phyloP scores from a whole-genome alignment of 306 rosid species.

The Pachyrhizus erosus region DNA sequence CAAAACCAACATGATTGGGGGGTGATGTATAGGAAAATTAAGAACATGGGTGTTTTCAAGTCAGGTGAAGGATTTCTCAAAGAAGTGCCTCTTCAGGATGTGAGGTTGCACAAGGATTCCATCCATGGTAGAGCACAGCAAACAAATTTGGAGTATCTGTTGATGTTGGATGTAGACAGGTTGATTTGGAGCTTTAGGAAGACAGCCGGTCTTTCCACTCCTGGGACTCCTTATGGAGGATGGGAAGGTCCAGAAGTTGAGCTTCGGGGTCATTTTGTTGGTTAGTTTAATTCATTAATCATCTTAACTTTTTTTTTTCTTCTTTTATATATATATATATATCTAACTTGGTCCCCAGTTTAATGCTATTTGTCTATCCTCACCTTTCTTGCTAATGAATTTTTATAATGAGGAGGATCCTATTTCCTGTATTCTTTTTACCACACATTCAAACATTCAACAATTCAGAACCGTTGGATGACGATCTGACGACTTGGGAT shows the following conservation, averaged over 20 bases:
- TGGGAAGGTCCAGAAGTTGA: slow-evolving; percentile 71
- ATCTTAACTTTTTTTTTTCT: neutral
- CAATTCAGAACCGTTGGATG: neutral
- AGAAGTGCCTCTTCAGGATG: slow-evolving; percentile 73
- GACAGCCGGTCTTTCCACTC: slow-evolving; percentile 77
- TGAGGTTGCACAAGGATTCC: slow-evolving; percentile 65
- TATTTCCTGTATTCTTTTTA: neutral
- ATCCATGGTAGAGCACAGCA: slow-evolving; percentile 67
- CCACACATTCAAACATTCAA: neutral
- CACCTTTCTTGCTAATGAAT: neutral
- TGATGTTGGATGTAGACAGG: slow-evolving; percentile 77
- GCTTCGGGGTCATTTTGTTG: slow-evolving; percentile 96
- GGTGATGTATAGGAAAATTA: slow-evolving; percentile 65
- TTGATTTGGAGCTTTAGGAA: slow-evolving; percentile 86
- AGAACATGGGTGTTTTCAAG: slow-evolving; percentile 42
- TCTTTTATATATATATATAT: neutral
- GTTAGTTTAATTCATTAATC: slow-evolving; percentile 49
- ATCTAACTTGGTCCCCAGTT: neutral
- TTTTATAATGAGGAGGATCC: neutral
- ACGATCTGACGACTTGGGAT: neutral
- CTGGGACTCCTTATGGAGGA: slow-evolving; percentile 68
- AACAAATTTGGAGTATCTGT: slow-evolving; percentile 78
- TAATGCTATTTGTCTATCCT: neutral
- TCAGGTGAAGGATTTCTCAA: slow-evolving; percentile 60
- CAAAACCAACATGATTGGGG: slow-evolving; percentile 67